Conservation (phyloP, 2,329 filamentous ascomycete genomes). For the Pseudocercospora cruenta region DNA sequence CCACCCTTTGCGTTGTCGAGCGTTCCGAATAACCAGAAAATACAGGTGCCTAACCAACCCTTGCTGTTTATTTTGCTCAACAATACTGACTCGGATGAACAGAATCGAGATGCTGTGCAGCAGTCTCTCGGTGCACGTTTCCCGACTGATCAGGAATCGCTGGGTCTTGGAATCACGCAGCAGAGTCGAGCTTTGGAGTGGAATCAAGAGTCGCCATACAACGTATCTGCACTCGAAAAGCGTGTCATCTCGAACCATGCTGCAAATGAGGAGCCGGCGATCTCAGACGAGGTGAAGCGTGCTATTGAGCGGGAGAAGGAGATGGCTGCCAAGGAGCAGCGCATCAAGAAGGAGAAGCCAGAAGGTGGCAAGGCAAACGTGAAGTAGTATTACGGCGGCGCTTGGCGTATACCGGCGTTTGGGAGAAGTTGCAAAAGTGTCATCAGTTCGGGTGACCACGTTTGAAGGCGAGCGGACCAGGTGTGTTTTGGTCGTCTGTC, state of each 20-base stretch:
- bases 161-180: not conserved
- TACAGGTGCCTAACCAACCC: conserved; percentile 10
- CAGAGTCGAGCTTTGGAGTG: not conserved
- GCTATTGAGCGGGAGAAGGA: conserved; percentile 11
- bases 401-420: conserved; percentile 20
- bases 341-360: conserved; percentile 3
- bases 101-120: conserved; percentile 13
- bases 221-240: not conserved
- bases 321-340: conserved; percentile 11
- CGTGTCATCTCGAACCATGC: not conserved
- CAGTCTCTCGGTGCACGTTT: not conserved
- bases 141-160: not conserved
- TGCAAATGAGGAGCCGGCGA: not conserved
- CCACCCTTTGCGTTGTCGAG: not conserved
- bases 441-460: not conserved
- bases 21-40: conserved; percentile 8
- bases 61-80: conserved; percentile 1
- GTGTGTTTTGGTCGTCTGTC: not conserved
- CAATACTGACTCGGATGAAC: conserved; percentile 4
- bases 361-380: conserved; percentile 3
- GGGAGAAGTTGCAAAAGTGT: not conserved
- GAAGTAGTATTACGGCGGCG: conserved; percentile 24
- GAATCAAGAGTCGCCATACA: not conserved
- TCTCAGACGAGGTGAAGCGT: not conserved
- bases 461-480: not conserved